Evolutionary conservation across 2,329 filamentous ascomycete genomes (phyloP).

Genomic region (Geoglossum cookeanum): DNA sequence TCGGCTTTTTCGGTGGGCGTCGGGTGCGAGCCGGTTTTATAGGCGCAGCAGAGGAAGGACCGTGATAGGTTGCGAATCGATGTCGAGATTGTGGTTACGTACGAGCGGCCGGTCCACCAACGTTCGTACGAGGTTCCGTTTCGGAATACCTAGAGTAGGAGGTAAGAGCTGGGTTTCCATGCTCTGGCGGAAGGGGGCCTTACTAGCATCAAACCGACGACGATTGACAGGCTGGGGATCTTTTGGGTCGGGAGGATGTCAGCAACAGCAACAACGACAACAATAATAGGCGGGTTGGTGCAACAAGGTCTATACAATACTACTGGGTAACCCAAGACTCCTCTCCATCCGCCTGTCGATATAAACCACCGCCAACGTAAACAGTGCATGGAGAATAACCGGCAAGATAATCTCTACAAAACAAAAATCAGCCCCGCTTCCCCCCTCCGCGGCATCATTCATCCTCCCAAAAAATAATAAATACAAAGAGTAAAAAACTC

Average conservation of each 20-base stretch:
- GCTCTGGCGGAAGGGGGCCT: background rate
- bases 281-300: background rate
- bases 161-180: background rate
- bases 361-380: constrained; percentile 39
- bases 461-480: too few relatives aligned
- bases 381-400: constrained; percentile 36
- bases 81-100: constrained; percentile 37
- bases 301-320: constrained; percentile 26
- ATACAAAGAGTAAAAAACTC: background rate
- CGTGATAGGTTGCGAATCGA: constrained; percentile 39
- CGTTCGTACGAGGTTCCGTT: constrained; percentile 45
- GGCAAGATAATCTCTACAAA: constrained; percentile 32
- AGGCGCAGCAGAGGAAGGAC: constrained; percentile 31
- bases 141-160: constrained; percentile 35
- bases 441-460: background rate
- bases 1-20: constrained; percentile 30
- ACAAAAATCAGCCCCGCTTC: background rate
- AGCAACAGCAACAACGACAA: background rate
- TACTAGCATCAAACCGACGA: constrained; percentile 43
- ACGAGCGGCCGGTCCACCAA: constrained; percentile 41
- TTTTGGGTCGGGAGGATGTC: constrained; percentile 9
- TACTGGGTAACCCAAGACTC: constrained; percentile 35
- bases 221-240: constrained; percentile 43
- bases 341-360: constrained; percentile 31
- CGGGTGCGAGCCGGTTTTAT: constrained; percentile 16